These are phyloP conservation scores for Ambrosiella cleistominuta DNA, from an alignment of 2,329 filamentous ascomycete species.

Conservation along the genomic window DNA sequence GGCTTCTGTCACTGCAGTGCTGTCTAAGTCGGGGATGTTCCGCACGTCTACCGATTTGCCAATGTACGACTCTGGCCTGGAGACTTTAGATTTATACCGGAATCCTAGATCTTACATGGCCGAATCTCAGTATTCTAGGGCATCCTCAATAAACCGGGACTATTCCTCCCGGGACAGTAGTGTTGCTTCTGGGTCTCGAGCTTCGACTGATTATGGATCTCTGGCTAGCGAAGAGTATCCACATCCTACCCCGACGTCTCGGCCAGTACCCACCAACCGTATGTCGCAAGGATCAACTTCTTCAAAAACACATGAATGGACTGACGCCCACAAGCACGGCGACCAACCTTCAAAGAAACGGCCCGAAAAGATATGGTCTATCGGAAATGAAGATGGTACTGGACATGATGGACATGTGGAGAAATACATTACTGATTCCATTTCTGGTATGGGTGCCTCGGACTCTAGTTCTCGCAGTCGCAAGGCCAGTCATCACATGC, in stretches of 20 bases:
- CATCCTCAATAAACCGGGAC: constrained; percentile 4
- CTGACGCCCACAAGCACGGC: background rate
- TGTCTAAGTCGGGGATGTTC: constrained; percentile 20
- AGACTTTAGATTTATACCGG: constrained; percentile 5
- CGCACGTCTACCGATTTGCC: constrained; percentile 21
- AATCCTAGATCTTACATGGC: constrained; percentile 1
- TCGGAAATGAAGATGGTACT: constrained; percentile 30
- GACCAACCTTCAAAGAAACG: constrained; percentile 17
- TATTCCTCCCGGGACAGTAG: constrained; percentile 9
- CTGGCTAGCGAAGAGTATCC: background rate
- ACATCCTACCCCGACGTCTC: background rate
- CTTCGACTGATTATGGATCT: constrained; percentile 5
- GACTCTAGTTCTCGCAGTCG: constrained; percentile 34
- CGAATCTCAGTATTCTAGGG: background rate
- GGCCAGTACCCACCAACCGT: background rate
- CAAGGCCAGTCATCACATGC: constrained; percentile 48
- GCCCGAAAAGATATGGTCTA: constrained; percentile 46
- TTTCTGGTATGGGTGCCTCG: constrained; percentile 42
- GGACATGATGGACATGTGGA: constrained; percentile 39
- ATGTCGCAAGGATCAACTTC: background rate
- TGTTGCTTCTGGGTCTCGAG: constrained; percentile 4
- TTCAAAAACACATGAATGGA: background rate
- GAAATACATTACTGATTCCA: constrained; percentile 44
- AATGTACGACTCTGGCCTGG: constrained; percentile 21
- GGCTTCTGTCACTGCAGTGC: constrained; percentile 7